phyloP scores from a whole-genome alignment of 2,329 filamentous ascomycete genomes.

The Clarireedia homoeocarpa region DNA sequence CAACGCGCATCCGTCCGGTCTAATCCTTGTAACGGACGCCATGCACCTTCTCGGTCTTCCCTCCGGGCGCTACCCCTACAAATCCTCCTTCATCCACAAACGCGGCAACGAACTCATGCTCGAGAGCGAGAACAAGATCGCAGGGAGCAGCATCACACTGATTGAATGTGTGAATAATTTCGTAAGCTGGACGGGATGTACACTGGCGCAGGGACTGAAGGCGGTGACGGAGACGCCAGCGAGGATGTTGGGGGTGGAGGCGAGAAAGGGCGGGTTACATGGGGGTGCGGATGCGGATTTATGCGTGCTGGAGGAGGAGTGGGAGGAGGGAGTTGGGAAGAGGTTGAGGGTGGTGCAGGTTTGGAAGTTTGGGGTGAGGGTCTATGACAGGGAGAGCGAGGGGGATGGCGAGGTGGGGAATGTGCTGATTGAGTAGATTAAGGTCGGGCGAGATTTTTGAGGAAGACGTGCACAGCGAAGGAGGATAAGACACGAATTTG shows the following conservation, averaged over 20 bases:
- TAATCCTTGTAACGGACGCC: slow-evolving; percentile 86
- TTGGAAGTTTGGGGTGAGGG: slow-evolving; percentile 19
- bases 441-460: too few relatives aligned
- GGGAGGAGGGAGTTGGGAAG: slow-evolving; percentile 33
- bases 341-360: slow-evolving; percentile 35
- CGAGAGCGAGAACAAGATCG: slow-evolving; percentile 72
- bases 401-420: neutral
- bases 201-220: slow-evolving; percentile 59
- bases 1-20: slow-evolving; percentile 74
- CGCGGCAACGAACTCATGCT: slow-evolving; percentile 64
- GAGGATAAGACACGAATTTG: too few relatives aligned
- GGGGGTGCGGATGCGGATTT: slow-evolving; percentile 61
- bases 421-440: too few relatives aligned
- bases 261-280: slow-evolving; percentile 57
- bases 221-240: slow-evolving; percentile 73
- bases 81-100: slow-evolving; percentile 61
- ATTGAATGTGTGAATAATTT: slow-evolving; percentile 80
- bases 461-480: too few relatives aligned
- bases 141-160: slow-evolving; percentile 66
- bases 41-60: slow-evolving; percentile 81
- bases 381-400: slow-evolving; percentile 10
- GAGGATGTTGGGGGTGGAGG: slow-evolving; percentile 61
- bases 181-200: slow-evolving; percentile 62
- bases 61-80: slow-evolving; percentile 76
- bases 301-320: slow-evolving; percentile 55